Base-by-base conservation (phyloP, 805 yeast genomes). In the Candida ortonii region DNA sequence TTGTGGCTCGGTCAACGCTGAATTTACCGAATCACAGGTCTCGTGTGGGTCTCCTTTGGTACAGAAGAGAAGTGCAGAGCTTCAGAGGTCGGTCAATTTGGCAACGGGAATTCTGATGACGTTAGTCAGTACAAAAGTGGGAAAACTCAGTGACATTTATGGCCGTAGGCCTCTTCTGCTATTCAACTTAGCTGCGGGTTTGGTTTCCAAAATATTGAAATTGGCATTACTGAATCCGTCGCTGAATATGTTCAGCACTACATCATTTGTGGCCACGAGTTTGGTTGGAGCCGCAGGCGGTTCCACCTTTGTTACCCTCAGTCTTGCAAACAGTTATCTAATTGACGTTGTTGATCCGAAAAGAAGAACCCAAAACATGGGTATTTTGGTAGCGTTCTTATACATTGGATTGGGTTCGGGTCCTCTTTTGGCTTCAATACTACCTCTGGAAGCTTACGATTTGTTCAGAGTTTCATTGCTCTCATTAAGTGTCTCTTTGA, bases 261-360 rank as follows among this genome's bases (percentile, higher is more conserved):
- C 43, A 9, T 40, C 52, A 18, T 64, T 77, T 41, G 55, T 82
- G 1, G 21, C 68, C 0, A 61, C 73, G 3, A 68, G 68, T 10
- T 38, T 71, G 1, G 22, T 80, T 2, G 69, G 67, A 19, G 67
- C 77, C 16, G 33, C 71, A 3, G 73, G 80, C n/a, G 96, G 96
- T 16, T 82, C 87, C 0, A 31, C 71, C 7, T 57, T 76, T 39
- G 68, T 79, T 5, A 48, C 80, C 21, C 49, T 82, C 32, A 74
- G 81, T 7, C 60, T 82, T 19, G 62, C 76, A 9, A 80, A 80
- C 51, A 75, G 89, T 40, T 87, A 85, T 52, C 68, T 84, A 12
- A 67, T 86, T 4, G 96, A 87, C 60, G 76, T 85, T 24, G 79
- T 78, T 6, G 80, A 78, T 14, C 71, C 84, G 1, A 68, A 65